These are phyloP conservation scores for Vitis cinerea DNA, from an alignment of 164 flowering plant species.

Conservation along the genomic window DNA sequence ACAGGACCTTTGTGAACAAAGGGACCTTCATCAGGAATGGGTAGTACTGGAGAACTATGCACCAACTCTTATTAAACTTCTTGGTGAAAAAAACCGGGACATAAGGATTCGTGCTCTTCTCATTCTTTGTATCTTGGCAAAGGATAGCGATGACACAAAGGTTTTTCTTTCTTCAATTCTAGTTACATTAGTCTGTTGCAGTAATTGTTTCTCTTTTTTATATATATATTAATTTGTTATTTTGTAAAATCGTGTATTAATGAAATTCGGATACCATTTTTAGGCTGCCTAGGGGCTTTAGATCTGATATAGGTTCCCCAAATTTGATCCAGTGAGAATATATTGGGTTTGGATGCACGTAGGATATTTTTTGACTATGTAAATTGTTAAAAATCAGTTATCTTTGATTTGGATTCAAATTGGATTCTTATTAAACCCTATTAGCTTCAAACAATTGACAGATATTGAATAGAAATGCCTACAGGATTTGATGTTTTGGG, in stretches of 20 bases:
- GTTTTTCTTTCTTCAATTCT: constrained; percentile 28
- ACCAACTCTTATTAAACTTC: constrained; percentile 46
- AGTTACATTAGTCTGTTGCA: background rate
- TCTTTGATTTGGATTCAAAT: too few relatives aligned
- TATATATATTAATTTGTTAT: background rate
- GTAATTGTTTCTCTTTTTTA: too few relatives aligned
- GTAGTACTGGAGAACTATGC: constrained; percentile 61
- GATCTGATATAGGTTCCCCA: too few relatives aligned
- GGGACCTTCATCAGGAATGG: constrained; percentile 66
- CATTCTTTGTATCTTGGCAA: constrained; percentile 52
- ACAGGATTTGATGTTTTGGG: background rate
- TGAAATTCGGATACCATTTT: too few relatives aligned
- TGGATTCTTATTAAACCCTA: too few relatives aligned
- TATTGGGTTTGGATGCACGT: too few relatives aligned
- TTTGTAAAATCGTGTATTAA: too few relatives aligned
- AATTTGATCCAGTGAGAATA: too few relatives aligned
- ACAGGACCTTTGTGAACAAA: constrained; percentile 54
- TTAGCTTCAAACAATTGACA: background rate
- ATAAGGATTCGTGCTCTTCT: constrained; percentile 46
- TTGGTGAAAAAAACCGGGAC: constrained; percentile 40
- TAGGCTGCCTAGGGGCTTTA: too few relatives aligned
- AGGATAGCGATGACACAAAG: constrained; percentile 58
- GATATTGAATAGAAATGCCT: background rate
- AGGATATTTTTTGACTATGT: too few relatives aligned
- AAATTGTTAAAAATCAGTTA: too few relatives aligned